Conservation (phyloP, 495 filamentous ascomycete species). For the Tuber brumale region DNA sequence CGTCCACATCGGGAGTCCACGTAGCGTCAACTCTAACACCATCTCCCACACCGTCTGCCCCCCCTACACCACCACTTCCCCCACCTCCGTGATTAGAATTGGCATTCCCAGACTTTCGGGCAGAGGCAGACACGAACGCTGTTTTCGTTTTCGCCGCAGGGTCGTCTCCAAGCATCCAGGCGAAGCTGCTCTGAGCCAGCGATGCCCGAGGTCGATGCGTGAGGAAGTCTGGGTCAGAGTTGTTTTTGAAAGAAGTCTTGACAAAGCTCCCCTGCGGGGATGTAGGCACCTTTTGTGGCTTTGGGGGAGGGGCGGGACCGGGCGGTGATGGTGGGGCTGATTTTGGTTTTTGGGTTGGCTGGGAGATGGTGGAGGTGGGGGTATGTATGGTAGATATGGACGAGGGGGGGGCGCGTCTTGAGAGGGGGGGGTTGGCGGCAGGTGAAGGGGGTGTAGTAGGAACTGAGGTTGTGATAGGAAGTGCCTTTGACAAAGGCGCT, state of each 20-base stretch:
- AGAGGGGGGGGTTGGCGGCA: background rate
- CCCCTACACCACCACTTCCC: slow-evolving; percentile 2
- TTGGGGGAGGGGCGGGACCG: slow-evolving; percentile 7
- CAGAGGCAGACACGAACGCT: slow-evolving; percentile 26
- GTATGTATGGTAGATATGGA: background rate
- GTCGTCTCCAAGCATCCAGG: slow-evolving; percentile 74
- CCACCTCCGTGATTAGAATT: slow-evolving; percentile 6
- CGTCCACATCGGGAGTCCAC: slow-evolving; percentile 7
- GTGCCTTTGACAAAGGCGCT: background rate
- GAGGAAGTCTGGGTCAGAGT: slow-evolving; percentile 40
- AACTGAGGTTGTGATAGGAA: slow-evolving; percentile 4
- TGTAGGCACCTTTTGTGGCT: slow-evolving; percentile 24
- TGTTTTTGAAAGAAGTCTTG: slow-evolving; percentile 40
- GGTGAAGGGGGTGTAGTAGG: slow-evolving; percentile 4
- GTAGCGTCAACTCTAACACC: slow-evolving; percentile 4
- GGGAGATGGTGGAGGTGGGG: slow-evolving; percentile 3
- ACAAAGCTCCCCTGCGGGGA: slow-evolving; percentile 38
- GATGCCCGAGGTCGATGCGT: slow-evolving; percentile 50
- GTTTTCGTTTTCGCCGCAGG: slow-evolving; percentile 33
- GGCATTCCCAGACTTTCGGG: background rate
- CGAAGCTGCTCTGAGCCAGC: slow-evolving; percentile 78
- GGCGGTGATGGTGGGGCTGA: slow-evolving; percentile 8
- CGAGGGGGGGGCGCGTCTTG: slow-evolving; percentile 9
- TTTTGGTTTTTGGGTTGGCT: background rate
- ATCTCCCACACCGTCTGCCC: slow-evolving; percentile 7